Percentiles rank a stretch among this genome's conserved stretches.
Evolutionary conservation across 208 protist genomes (phyloP).

Genomic region (Naegleria lovaniensis): DNA sequence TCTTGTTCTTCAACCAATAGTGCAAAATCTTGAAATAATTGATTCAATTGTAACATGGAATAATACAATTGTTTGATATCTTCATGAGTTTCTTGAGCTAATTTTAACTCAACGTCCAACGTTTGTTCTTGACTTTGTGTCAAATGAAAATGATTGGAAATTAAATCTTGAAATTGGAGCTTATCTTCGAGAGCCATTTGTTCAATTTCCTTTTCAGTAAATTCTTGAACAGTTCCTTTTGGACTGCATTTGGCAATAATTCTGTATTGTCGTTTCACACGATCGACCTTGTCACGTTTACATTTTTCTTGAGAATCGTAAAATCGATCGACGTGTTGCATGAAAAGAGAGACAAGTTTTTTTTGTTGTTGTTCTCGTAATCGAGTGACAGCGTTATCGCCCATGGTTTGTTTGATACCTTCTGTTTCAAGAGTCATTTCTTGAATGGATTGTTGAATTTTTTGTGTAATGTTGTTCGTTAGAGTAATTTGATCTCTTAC

Average conservation of each 20-base stretch:
- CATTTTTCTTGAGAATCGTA: background rate
- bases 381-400: background rate
- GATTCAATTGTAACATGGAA: background rate
- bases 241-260: background rate
- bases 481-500: background rate
- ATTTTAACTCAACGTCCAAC: background rate
- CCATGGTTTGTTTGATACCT: background rate
- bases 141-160: background rate
- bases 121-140: background rate
- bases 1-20: background rate
- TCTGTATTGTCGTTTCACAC: background rate
- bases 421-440: background rate
- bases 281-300: background rate
- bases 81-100: background rate
- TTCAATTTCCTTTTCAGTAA: background rate
- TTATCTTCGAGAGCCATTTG: background rate
- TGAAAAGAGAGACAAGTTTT: background rate
- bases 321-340: background rate
- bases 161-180: background rate
- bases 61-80: constrained; percentile 12
- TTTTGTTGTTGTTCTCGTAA: background rate
- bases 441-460: background rate
- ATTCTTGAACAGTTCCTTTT: background rate
- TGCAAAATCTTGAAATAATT: constrained; percentile 19
- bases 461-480: background rate